Conservation (phyloP, 179 eudicot genomes). For the Amaranthus tricolor region DNA sequence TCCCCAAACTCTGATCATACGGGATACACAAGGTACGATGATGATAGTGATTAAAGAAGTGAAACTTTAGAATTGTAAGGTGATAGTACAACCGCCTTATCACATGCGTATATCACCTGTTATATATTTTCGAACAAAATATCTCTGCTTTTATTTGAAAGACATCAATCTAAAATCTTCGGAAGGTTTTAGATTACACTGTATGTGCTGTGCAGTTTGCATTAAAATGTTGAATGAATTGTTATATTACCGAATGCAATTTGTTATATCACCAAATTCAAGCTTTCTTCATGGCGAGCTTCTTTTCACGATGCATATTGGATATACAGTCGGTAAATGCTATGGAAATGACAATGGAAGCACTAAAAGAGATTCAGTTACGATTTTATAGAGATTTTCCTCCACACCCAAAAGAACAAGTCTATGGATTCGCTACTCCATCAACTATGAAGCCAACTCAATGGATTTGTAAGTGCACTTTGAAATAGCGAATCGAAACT, state of each 20-base stretch:
- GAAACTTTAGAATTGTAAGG: no score
- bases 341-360: constrained; percentile 94
- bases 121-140: neutral
- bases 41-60: no score
- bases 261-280: neutral
- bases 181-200: neutral
- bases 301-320: neutral
- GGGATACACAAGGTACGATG: no score
- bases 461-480: constrained; percentile 78
- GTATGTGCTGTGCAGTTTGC: neutral
- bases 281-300: neutral
- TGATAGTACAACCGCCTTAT: neutral
- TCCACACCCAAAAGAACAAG: constrained; percentile 71
- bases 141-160: neutral
- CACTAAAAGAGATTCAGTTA: constrained; percentile 74
- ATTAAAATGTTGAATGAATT: neutral
- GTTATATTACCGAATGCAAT: neutral
- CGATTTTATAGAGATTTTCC: constrained; percentile 89
- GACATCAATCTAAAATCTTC: neutral
- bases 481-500: neutral
- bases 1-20: no score
- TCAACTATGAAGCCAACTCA: constrained; percentile 99
- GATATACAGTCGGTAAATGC: constrained; percentile 75
- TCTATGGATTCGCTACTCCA: constrained; percentile 90
- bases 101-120: neutral